Evolutionary conservation across 2,329 filamentous ascomycete genomes (phyloP).

Genomic region (Hymenoscyphus repandus): DNA sequence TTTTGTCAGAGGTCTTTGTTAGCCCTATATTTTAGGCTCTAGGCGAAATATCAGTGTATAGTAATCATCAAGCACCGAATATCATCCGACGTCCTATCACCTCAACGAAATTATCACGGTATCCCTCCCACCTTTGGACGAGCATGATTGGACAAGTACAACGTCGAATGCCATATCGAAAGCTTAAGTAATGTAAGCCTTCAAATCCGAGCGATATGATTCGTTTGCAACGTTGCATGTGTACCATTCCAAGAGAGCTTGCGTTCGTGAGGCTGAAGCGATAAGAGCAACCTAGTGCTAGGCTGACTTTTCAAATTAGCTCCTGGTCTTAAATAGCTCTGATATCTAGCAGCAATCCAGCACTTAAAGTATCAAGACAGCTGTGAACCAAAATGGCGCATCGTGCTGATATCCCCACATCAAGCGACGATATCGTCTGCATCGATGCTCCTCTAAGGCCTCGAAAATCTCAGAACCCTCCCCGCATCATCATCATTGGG

Average conservation of each 20-base stretch:
- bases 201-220: constrained; percentile 14
- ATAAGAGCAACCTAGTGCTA: constrained; percentile 15
- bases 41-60: too few relatives aligned
- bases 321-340: too few relatives aligned
- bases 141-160: neutral
- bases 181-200: neutral
- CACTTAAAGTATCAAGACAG: neutral
- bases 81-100: neutral
- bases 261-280: too few relatives aligned
- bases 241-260: too few relatives aligned
- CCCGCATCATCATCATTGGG: constrained; percentile 73
- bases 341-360: too few relatives aligned
- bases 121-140: neutral
- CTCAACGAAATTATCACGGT: neutral
- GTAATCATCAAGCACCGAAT: too few relatives aligned
- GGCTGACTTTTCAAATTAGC: neutral
- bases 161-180: neutral
- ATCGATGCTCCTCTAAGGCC: constrained; percentile 27
- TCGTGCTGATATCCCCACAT: constrained; percentile 20
- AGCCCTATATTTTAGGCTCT: too few relatives aligned
- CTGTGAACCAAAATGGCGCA: constrained; percentile 21
- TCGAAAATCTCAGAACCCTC: constrained; percentile 39
- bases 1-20: constrained; percentile 1
- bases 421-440: constrained; percentile 15
- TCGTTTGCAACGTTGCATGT: constrained; percentile 20